These are phyloP conservation scores for Silene uniflora DNA, from an alignment of 148 eudicot species.

Conservation along the genomic window DNA sequence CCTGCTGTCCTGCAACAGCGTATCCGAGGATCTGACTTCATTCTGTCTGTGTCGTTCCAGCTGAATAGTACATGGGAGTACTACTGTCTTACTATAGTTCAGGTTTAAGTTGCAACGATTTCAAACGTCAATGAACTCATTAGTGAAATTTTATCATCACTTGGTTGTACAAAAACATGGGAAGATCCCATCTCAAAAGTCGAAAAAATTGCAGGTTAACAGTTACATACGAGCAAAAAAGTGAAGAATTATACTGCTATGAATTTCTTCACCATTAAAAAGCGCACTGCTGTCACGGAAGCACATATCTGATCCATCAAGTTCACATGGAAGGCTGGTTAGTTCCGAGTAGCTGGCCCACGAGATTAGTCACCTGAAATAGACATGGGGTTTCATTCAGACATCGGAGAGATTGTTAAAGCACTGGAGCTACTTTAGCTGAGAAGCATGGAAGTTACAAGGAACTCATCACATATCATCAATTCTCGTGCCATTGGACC, in stretches of 20 bases:
- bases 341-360: conserved; percentile 60
- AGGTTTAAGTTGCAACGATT: no score
- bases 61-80: no score
- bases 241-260: conserved; percentile 8
- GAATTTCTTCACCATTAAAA: no score
- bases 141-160: conserved; percentile 14
- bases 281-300: no score
- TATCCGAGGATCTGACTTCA: no score
- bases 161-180: conserved; percentile 17
- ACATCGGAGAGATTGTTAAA: no score
- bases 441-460: background rate
- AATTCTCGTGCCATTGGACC: no score
- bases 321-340: conserved; percentile 52
- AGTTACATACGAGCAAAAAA: conserved; percentile 3
- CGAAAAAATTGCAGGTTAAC: background rate
- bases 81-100: no score
- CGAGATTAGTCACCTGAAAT: conserved; percentile 64
- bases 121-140: background rate
- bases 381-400: background rate
- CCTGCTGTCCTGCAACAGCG: no score
- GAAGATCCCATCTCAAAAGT: conserved; percentile 12
- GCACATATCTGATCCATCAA: background rate
- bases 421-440: no score
- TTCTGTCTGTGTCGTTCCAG: no score
- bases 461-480: background rate